phyloP scores from a whole-genome alignment of 257 asterid species.

The Nicotiana tabacum region DNA sequence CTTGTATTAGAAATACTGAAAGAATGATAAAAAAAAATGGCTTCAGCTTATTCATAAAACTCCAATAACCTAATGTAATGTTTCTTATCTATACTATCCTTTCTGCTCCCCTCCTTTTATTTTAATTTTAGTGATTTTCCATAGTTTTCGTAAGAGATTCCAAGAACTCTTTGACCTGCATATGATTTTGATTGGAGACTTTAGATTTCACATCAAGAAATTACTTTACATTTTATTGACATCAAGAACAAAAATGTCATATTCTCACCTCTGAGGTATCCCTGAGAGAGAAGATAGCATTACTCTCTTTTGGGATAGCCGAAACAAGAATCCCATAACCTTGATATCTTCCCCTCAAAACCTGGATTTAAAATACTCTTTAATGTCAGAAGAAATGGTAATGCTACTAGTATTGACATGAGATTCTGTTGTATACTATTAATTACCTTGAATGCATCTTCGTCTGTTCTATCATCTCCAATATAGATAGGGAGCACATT shows the following conservation, averaged over 20 bases:
- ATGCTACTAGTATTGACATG: neutral
- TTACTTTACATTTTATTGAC: neutral
- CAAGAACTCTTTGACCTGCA: constrained; percentile 63
- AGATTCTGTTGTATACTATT: neutral
- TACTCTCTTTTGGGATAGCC: constrained; percentile 64
- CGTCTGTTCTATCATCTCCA: constrained; percentile 91
- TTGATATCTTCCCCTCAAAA: constrained; percentile 44
- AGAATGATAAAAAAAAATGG: neutral
- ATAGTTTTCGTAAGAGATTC: constrained; percentile 49
- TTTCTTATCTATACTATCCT: neutral
- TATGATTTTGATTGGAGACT: neutral
- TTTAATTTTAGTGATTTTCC: constrained; percentile 17
- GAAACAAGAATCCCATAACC: constrained; percentile 91
- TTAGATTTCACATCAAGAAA: neutral
- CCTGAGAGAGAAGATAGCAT: constrained; percentile 74
- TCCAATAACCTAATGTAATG: neutral
- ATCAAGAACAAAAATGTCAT: neutral
- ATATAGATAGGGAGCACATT: constrained; percentile 78
- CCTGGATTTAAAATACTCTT: constrained; percentile 23
- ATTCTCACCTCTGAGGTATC: constrained; percentile 72
- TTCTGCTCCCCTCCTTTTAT: neutral
- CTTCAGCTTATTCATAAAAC: neutral
- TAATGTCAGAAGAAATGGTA: neutral
- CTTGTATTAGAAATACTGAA: neutral
- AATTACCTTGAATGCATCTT: constrained; percentile 88